Base-by-base conservation (phyloP, 1,284 basidiomycete genomes). In the Tremellales sp. region DNA sequence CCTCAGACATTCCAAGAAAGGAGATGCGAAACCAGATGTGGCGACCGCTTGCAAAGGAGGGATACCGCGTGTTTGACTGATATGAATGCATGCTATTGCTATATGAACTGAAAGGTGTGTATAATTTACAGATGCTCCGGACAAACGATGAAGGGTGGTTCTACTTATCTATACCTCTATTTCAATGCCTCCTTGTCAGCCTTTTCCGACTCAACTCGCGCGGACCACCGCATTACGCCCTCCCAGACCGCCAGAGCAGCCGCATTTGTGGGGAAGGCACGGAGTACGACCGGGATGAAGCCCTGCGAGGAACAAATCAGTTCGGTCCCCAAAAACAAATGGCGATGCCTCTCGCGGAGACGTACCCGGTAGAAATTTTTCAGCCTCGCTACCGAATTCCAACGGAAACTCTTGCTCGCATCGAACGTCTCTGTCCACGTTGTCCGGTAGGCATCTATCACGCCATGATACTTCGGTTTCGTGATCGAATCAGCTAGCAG, bases 161-260 rank as follows among this genome's bases (percentile, higher is more conserved):
- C n/a, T n/a, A n/a, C n/a, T n/a, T n/a, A n/a, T n/a, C n/a, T n/a
- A n/a, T n/a, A n/a, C n/a, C n/a, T n/a, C n/a, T n/a, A n/a, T n/a
- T n/a, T n/a, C n/a, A n/a, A n/a, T 36, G 22, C 22, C 27, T 25
- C 12, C n/a, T n/a, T n/a, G n/a, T n/a, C n/a, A n/a, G n/a, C n/a
- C n/a, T n/a, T 27, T 40, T 9, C 19, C 27, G n/a, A n/a, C n/a
- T n/a, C n/a, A n/a, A n/a, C n/a, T n/a, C n/a, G n/a, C n/a, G n/a
- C n/a, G 18, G 32, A 47, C 45, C 42, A 66, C 27, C 68, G 49
- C 71, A 73, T 73, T 4, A 70, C 65, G 3, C 57, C 65, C 48
- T 73, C 71, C 68, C 70, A 73, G 3, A 73, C 71, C 3, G 68
- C 64, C 32, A 73, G 51, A 8, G 71, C 71, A 5, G 71, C 69